These are phyloP conservation scores for Paecilomyces sp. DNA, from an alignment of 2,329 filamentous ascomycete species.

Conservation along the genomic window DNA sequence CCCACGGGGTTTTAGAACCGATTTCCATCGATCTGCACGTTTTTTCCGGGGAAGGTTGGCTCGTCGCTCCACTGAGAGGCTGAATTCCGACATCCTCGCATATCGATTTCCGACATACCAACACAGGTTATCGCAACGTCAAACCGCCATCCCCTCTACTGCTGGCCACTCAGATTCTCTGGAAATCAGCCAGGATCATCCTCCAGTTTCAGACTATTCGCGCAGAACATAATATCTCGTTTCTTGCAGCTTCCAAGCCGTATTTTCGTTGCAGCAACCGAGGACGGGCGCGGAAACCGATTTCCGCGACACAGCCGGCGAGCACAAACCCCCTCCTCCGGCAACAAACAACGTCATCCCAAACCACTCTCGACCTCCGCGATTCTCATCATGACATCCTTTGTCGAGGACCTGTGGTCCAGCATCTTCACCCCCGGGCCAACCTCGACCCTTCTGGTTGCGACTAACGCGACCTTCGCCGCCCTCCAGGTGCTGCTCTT, in stretches of 20 bases:
- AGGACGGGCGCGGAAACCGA: neutral
- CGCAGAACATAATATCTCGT: neutral
- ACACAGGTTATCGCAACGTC: neutral
- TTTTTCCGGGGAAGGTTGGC: neutral
- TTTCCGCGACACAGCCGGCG: neutral
- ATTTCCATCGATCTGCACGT: neutral
- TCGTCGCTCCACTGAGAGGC: neutral
- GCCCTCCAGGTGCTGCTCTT: conserved; percentile 74
- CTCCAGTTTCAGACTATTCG: neutral
- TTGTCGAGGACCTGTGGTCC: conserved; percentile 73
- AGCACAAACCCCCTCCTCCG: neutral
- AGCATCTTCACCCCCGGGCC: conserved; percentile 91
- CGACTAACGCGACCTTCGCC: conserved; percentile 85
- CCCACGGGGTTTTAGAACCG: neutral
- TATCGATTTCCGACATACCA: neutral
- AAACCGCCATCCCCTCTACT: neutral
- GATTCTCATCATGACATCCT: conserved; percentile 29
- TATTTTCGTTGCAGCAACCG: neutral
- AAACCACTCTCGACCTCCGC: neutral
- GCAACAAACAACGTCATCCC: neutral
- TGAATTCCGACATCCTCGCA: neutral
- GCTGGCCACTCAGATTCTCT: neutral
- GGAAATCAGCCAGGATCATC: neutral
- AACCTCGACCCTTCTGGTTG: conserved; percentile 78
- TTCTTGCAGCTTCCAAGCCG: neutral